Evolutionary conservation across 139 green algal species (phyloP), one percentile per base, ranked within the genome.

Genomic region (Yamagishiella unicocca): DNA sequence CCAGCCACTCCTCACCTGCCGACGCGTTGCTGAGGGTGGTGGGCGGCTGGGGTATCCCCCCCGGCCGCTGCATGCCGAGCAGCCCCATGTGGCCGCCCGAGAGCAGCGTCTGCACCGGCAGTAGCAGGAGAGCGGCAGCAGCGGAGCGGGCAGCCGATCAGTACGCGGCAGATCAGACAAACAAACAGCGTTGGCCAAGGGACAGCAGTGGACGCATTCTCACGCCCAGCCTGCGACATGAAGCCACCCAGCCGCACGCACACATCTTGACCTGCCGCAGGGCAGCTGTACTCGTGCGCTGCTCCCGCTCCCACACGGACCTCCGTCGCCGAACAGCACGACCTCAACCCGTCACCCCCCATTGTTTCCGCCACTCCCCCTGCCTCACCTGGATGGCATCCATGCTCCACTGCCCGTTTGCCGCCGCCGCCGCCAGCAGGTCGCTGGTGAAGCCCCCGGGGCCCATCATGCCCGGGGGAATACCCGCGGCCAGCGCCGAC

Each of bases 371-470:
- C n/a, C n/a, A n/a, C n/a, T n/a, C 35, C 35, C 3, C 67, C 35
- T 37, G 22, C 1, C 76, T 40, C 35, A 71, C 76, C 76, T 71
- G 54, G 0, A 83, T 21, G 3, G 76, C 76, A 14, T 83, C 76
- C 53, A 83, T 71, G 76, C 76, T 71, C 76, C 76, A 83, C 55
- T 83, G 76, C 53, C 76, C 76, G 22, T 83, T 83, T 8, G 76
- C 35, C 22, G 54, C 54, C 35, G 76, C 35, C 35, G 72, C 72
- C n/a, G 37, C 37, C 33, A 82, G 50, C 24, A 43, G 25, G 1
- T 27, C 55, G 1, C 33, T 53, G 50, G 25, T 50, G 21, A 50
- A 40, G 50, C 3, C 8, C 31, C 53, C 75, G 8, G 54, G 5
- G 24, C 55, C 55, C 77, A 84, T 38, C 54, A 72, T 54, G 6